Evolutionary conservation across 495 filamentous ascomycete species (phyloP).

Genomic region (Echria macrotheca): DNA sequence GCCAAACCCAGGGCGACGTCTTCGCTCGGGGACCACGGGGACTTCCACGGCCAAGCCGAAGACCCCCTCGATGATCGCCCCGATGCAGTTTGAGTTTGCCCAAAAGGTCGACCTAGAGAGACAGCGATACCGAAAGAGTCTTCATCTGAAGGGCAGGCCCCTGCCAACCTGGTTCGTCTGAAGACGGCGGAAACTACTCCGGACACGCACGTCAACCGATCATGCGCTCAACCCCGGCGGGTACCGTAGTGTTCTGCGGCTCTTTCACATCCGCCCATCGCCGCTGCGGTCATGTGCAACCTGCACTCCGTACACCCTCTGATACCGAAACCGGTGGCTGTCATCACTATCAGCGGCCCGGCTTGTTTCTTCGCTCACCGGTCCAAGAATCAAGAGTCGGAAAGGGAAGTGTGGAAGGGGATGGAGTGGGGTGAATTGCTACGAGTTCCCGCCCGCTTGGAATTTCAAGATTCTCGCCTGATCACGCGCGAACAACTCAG

Average conservation of each 20-base stretch:
- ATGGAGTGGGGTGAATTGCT: too few relatives aligned
- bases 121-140: too few relatives aligned
- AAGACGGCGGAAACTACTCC: neutral
- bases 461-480: too few relatives aligned
- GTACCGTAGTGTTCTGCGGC: neutral
- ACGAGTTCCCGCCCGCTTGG: too few relatives aligned
- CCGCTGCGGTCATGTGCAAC: slow-evolving; percentile 1
- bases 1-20: slow-evolving; percentile 5
- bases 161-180: neutral
- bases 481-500: too few relatives aligned
- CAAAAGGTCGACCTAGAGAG: neutral
- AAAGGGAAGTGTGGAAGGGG: too few relatives aligned
- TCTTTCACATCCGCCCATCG: neutral
- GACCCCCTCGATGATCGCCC: slow-evolving; percentile 7
- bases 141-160: too few relatives aligned
- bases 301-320: neutral
- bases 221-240: slow-evolving; percentile 6
- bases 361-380: too few relatives aligned
- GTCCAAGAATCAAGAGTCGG: too few relatives aligned
- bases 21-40: neutral
- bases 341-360: too few relatives aligned
- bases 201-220: slow-evolving; percentile 11
- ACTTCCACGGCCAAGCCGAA: slow-evolving; percentile 4
- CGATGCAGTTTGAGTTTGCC: slow-evolving; percentile 4
- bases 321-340: too few relatives aligned